A percentile compares a stretch with the other conserved stretches of the same genome.
Evolutionary conservation across 257 asterid species (phyloP).

Genomic region (Przewalskia tangutica): DNA sequence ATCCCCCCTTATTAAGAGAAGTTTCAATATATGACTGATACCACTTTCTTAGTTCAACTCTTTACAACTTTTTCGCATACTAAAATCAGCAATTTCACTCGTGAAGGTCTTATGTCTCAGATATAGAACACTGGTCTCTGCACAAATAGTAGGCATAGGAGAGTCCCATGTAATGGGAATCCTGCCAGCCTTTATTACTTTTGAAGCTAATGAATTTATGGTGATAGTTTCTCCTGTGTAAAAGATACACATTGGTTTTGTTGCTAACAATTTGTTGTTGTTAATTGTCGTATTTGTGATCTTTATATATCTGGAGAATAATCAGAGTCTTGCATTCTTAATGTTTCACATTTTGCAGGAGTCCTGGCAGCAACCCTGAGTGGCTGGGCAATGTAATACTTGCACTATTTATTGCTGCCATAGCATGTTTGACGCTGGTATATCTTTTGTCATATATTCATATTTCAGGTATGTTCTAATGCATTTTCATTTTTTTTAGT

Average conservation of each 20-base stretch:
- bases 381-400: slow-evolving; percentile 51
- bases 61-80: not conserved
- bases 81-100: not conserved
- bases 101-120: not conserved
- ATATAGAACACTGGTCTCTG: not conserved
- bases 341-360: slow-evolving; percentile 41
- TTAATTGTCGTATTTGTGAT: not conserved
- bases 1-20: not conserved
- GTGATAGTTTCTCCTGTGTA: not conserved
- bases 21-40: not conserved
- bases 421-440: slow-evolving; percentile 66
- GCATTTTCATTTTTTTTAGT: not conserved
- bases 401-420: slow-evolving; percentile 56
- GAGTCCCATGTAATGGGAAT: not conserved
- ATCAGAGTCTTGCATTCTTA: not conserved
- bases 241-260: not conserved
- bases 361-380: slow-evolving; percentile 77
- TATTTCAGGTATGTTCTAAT: slow-evolving; percentile 57
- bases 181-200: not conserved
- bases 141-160: not conserved
- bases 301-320: not conserved
- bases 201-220: not conserved
- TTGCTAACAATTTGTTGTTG: not conserved
- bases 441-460: slow-evolving; percentile 82
- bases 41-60: not conserved